Evolutionary conservation across 352 stramenopile species (phyloP), one percentile per base, ranked within the genome.

Genomic region (Blastocystis sp.): DNA sequence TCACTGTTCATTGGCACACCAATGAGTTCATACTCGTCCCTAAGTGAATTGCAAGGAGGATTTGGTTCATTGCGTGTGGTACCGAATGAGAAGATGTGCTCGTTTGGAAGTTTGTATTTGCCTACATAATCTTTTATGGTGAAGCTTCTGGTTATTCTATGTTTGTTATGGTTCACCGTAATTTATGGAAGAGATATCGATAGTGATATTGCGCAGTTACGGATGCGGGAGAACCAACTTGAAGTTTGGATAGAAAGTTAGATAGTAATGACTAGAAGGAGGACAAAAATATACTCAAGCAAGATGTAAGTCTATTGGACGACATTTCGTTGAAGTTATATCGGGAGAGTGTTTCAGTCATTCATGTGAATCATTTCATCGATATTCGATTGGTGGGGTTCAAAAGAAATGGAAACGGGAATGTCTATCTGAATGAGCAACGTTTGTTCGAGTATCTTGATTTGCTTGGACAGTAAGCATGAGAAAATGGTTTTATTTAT

Each of bases 371-470:
- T n/a, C 71, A 83, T 46, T 83, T 83, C 54, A 59, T 83, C 19
- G 71, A 83, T 63, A 43, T 83, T 0, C 56, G 58, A 7, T 27
- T 83, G 24, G 71, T 83, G 35, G 71, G 71, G 29, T 83, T 83
- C 35, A 29, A 66, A 37, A 19, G 71, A 66, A 83, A 83, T 83
- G 71, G 71, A 66, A 83, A 83, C n/a, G 71, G 71, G 32, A 63
- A 67, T n/a, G 52, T 83, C 27, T 43, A 42, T 32, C 29, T 83
- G 5, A 29, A 65, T n/a, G 71, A 83, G 11, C 35, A 57, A 14
- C 51, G 37, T 24, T 39, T 83, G n/a, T 32, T 42, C 19, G 71
- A 83, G 9, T 83, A 83, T 43, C 24, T 83, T 5, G 52, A 61
- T 42, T 66, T 66, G 11, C 29, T 67, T 27, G 71, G 71, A 42